phyloP scores from a whole-genome alignment of 805 yeast species.

The Yamadazyma nakazawae region DNA sequence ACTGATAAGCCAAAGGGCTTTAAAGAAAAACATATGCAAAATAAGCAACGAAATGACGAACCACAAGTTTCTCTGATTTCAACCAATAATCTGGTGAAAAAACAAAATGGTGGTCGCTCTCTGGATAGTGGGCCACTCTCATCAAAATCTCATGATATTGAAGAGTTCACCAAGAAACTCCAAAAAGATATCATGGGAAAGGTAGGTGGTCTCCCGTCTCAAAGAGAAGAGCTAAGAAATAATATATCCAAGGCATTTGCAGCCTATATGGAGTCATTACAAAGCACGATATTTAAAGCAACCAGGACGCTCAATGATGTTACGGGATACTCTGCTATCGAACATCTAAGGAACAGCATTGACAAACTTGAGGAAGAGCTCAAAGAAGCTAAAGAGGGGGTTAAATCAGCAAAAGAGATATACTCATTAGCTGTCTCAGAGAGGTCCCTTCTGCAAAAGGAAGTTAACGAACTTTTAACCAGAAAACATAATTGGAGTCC shows the following conservation, averaged over 20 bases:
- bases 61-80: not conserved
- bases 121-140: not conserved
- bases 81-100: not conserved
- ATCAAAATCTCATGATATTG: not conserved
- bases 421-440: slow-evolving; percentile 61
- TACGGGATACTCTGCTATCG: slow-evolving; percentile 86
- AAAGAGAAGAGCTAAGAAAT: slow-evolving; percentile 40
- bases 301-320: slow-evolving; percentile 78
- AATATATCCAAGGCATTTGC: slow-evolving; percentile 38
- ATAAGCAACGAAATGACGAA: not conserved
- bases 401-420: slow-evolving; percentile 45
- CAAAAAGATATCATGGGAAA: slow-evolving; percentile 2
- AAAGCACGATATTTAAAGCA: slow-evolving; percentile 55
- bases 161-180: not conserved
- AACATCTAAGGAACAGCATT: slow-evolving; percentile 62
- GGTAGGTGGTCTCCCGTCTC: slow-evolving; percentile 42
- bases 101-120: not conserved
- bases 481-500: slow-evolving; percentile 82
- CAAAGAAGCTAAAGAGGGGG: slow-evolving; percentile 44
- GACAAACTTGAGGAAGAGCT: slow-evolving; percentile 52
- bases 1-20: not conserved
- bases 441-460: slow-evolving; percentile 72
- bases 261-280: slow-evolving; percentile 52
- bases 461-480: slow-evolving; percentile 82
- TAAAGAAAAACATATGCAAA: not conserved